Percentiles rank a stretch among this genome's conserved stretches.
phyloP scores from a whole-genome alignment of 2,329 filamentous ascomycete species.

The Neonectria sp. region DNA sequence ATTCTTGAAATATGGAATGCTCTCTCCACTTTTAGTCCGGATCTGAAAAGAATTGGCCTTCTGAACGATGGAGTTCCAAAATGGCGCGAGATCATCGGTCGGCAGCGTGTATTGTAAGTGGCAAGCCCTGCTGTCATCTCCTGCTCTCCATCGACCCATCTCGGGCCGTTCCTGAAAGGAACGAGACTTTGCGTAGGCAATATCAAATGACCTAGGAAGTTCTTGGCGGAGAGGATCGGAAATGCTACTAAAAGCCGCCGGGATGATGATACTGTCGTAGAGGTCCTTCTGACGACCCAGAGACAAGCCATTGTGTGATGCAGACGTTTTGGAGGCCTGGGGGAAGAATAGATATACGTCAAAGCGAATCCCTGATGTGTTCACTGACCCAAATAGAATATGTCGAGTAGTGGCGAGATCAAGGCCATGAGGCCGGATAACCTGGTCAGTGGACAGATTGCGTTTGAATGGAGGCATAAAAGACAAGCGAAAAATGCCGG shows the following conservation, averaged over 20 bases:
- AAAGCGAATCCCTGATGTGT: slow-evolving; percentile 3
- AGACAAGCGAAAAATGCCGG: slow-evolving; percentile 6
- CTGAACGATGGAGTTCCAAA: neutral
- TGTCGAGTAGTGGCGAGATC: slow-evolving; percentile 8
- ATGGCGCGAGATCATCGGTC: neutral
- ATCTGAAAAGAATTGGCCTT: neutral
- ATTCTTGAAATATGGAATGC: neutral
- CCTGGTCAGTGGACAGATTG: neutral
- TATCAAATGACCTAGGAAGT: neutral
- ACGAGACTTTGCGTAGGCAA: neutral
- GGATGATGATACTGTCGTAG: slow-evolving; percentile 22
- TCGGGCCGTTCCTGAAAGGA: neutral
- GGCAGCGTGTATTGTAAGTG: neutral
- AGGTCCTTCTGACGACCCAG: slow-evolving; percentile 18
- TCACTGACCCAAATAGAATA: slow-evolving; percentile 5
- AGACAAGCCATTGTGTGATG: slow-evolving; percentile 7
- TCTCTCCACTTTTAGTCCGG: neutral
- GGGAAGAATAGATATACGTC: slow-evolving; percentile 23
- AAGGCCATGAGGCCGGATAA: slow-evolving; percentile 14
- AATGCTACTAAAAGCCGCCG: neutral
- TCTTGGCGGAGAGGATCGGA: neutral
- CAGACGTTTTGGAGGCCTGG: neutral
- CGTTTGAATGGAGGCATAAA: neutral
- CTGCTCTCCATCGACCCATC: neutral
- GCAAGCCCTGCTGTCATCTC: neutral